Evolutionary conservation across 495 filamentous ascomycete genomes (phyloP).

Genomic region (Neurospora sp.): DNA sequence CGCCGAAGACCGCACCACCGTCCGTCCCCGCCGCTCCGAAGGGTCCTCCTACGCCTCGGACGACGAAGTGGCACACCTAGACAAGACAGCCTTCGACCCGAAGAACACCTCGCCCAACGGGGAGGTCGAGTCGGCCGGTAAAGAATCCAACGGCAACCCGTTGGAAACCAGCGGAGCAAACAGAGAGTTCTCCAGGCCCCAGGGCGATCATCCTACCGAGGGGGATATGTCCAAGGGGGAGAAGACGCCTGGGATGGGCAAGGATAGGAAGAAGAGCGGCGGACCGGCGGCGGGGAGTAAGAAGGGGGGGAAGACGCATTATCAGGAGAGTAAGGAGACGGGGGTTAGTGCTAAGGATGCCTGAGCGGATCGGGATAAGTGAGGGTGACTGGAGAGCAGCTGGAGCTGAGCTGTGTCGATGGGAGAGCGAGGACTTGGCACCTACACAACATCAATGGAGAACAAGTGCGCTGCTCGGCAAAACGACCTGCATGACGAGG

Average conservation of each 20-base stretch:
- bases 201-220: slow-evolving; percentile 3
- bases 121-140: slow-evolving; percentile 15
- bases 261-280: slow-evolving; percentile 7
- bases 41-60: slow-evolving; percentile 27
- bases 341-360: neutral
- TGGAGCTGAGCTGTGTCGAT: neutral
- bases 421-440: neutral
- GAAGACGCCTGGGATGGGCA: neutral
- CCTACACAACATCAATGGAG: too few species aligned
- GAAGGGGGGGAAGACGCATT: slow-evolving; percentile 17
- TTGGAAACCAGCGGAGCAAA: too few species aligned
- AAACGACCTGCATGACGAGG: neutral
- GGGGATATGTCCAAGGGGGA: neutral
- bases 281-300: slow-evolving; percentile 2
- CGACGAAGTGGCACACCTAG: slow-evolving; percentile 25
- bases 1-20: slow-evolving; percentile 29
- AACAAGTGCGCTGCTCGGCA: neutral
- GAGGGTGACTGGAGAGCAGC: neutral
- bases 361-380: too few species aligned
- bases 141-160: slow-evolving; percentile 19
- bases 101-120: slow-evolving; percentile 29
- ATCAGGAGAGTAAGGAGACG: neutral
- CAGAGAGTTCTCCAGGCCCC: slow-evolving; percentile 17
- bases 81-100: slow-evolving; percentile 31
- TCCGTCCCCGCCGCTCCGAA: slow-evolving; percentile 30